These are phyloP conservation scores for Pseudogymnoascus destructans DNA, from an alignment of 2,329 filamentous ascomycete species.

Conservation along the genomic window DNA sequence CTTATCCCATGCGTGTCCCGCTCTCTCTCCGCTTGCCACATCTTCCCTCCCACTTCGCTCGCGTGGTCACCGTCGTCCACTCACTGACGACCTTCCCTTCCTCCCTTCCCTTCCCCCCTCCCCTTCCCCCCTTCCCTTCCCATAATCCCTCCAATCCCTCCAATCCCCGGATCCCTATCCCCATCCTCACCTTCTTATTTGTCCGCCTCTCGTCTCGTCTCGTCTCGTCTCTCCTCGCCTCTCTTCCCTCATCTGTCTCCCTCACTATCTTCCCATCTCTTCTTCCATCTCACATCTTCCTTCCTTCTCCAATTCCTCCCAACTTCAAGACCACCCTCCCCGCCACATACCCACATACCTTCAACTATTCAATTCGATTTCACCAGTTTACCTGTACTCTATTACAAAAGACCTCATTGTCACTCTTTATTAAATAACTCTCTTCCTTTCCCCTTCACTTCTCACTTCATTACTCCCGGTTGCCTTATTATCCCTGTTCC, in stretches of 20 bases:
- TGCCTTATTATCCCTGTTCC: neutral
- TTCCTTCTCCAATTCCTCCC: neutral
- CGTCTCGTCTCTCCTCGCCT: slow-evolving; percentile 11
- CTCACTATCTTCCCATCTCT: slow-evolving; percentile 9
- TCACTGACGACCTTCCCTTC: slow-evolving; percentile 3
- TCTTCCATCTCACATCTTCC: neutral
- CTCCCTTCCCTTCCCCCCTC: slow-evolving; percentile 7
- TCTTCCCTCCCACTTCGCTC: neutral
- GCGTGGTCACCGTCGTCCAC: slow-evolving; percentile 3
- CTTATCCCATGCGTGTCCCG: neutral
- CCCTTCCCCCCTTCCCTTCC: slow-evolving; percentile 9
- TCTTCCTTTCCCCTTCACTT: slow-evolving; percentile 1
- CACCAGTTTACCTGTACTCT: slow-evolving; percentile 1
- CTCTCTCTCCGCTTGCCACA: neutral
- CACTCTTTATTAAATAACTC: neutral
- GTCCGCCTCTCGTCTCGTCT: slow-evolving; percentile 11
- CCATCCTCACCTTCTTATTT: slow-evolving; percentile 9
- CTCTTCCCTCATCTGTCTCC: slow-evolving; percentile 1
- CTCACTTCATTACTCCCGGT: neutral
- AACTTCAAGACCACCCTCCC: neutral
- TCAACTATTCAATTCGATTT: neutral
- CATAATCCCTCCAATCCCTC: slow-evolving; percentile 3
- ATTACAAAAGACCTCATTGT: neutral
- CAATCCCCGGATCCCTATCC: slow-evolving; percentile 9
- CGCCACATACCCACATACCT: neutral